These are phyloP conservation scores for Pleoardoris graminearum DNA, from an alignment of 2,329 filamentous ascomycete genomes.

Conservation along the genomic window DNA sequence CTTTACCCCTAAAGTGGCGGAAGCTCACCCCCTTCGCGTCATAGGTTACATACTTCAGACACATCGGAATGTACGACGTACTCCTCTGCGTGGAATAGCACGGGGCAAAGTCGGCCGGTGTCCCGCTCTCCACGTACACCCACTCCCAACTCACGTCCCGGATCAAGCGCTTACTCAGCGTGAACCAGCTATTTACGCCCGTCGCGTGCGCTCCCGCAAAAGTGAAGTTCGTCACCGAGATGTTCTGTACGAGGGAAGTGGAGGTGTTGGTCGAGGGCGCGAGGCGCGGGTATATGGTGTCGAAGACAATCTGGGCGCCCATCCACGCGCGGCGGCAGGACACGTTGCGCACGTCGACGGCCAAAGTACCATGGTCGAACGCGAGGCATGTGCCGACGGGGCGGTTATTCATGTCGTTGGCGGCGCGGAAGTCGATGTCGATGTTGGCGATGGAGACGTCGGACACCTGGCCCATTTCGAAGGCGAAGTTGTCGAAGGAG, in stretches of 20 bases:
- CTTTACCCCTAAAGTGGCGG: slow-evolving; percentile 1
- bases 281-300: slow-evolving; percentile 32
- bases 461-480: slow-evolving; percentile 48
- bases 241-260: slow-evolving; percentile 34
- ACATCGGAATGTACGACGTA: slow-evolving; percentile 1
- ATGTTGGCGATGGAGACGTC: slow-evolving; percentile 47
- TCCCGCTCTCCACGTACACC: slow-evolving; percentile 9
- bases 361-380: slow-evolving; percentile 48
- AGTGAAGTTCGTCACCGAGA: slow-evolving; percentile 7
- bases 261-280: slow-evolving; percentile 11
- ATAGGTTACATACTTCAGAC: background rate
- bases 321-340: slow-evolving; percentile 54
- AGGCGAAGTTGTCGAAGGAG: slow-evolving; percentile 44
- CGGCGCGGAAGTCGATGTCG: slow-evolving; percentile 39
- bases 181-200: slow-evolving; percentile 5
- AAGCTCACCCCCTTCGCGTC: background rate
- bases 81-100: slow-evolving; percentile 8
- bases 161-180: background rate
- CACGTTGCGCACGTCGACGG: slow-evolving; percentile 47
- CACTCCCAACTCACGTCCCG: slow-evolving; percentile 10
- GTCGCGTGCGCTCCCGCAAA: slow-evolving; percentile 10
- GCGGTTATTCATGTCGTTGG: background rate
- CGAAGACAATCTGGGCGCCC: slow-evolving; percentile 47
- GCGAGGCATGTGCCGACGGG: slow-evolving; percentile 41
- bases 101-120: background rate